phyloP scores from a whole-genome alignment of 768 basidiomycete species.

The Collybia sp. region DNA sequence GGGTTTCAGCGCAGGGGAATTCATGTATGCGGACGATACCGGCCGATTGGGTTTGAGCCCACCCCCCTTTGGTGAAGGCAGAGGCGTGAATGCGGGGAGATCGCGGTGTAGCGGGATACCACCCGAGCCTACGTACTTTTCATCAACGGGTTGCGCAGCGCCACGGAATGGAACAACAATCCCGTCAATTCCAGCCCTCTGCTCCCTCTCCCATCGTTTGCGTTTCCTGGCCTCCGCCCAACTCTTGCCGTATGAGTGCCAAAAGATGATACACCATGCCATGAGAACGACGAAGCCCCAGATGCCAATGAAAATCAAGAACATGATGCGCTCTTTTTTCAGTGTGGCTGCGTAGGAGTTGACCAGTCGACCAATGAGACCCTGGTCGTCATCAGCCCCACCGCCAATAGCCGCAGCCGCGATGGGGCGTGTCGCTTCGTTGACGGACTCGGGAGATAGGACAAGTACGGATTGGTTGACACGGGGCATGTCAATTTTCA shows the following conservation, averaged over 20 bases:
- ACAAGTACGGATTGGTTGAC: constrained; percentile 74
- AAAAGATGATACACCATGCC: constrained; percentile 64
- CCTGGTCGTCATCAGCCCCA: constrained; percentile 42
- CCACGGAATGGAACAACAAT: constrained; percentile 31
- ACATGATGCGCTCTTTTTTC: constrained; percentile 81
- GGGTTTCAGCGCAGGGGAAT: constrained; percentile 15
- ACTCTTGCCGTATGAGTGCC: constrained; percentile 59
- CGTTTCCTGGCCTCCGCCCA: constrained; percentile 43
- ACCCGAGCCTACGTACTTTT: constrained; percentile 17
- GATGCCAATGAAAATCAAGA: constrained; percentile 73
- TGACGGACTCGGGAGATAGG: constrained; percentile 64
- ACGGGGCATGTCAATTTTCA: constrained; percentile 73
- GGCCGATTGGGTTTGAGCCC: constrained; percentile 22
- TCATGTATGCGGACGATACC: constrained; percentile 11
- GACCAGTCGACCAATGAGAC: constrained; percentile 71
- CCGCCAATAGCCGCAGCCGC: constrained; percentile 76
- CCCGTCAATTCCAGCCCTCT: constrained; percentile 43
- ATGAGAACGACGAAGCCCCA: constrained; percentile 85
- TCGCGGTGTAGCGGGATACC: constrained; percentile 15
- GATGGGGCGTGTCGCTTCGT: constrained; percentile 77
- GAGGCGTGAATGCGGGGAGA: constrained; percentile 45
- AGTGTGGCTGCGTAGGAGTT: constrained; percentile 67
- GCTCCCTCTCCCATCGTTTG: constrained; percentile 46
- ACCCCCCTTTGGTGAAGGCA: constrained; percentile 34
- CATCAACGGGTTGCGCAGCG: constrained; percentile 7